A percentile compares a stretch with the other conserved stretches of the same genome.
Conservation (phyloP, 2,329 filamentous ascomycete species). For the Cladobotryum mycophilum region DNA sequence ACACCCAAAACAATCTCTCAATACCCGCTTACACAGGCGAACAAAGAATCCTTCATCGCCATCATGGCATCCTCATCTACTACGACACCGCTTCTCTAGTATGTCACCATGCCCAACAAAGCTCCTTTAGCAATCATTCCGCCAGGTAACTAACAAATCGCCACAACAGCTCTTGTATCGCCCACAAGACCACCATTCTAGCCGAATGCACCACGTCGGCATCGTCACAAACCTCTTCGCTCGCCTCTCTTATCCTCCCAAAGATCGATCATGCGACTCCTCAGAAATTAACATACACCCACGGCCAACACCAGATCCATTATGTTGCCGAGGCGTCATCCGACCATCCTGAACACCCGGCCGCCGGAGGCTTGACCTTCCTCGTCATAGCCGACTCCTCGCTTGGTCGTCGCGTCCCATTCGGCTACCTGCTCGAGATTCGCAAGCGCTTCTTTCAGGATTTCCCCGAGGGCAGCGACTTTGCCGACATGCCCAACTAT, state of each 20-base stretch:
- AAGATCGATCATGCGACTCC: slow-evolving; percentile 78
- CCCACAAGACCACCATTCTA: slow-evolving; percentile 87
- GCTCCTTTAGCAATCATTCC: not conserved
- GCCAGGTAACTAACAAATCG: slow-evolving; percentile 1
- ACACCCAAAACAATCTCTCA: not conserved
- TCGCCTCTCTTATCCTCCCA: slow-evolving; percentile 89
- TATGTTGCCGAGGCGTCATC: slow-evolving; percentile 83
- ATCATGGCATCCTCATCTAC: slow-evolving; percentile 67
- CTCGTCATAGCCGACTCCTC: slow-evolving; percentile 78
- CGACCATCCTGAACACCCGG: slow-evolving; percentile 49
- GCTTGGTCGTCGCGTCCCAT: slow-evolving; percentile 81
- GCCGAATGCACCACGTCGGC: slow-evolving; percentile 86
- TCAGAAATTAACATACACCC: slow-evolving; percentile 90
- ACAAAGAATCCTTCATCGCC: slow-evolving; percentile 2
- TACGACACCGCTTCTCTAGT: slow-evolving; percentile 68
- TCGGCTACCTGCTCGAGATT: slow-evolving; percentile 86
- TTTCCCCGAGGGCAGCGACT: slow-evolving; percentile 64
- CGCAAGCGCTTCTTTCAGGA: slow-evolving; percentile 77
- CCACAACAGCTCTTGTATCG: slow-evolving; percentile 73
- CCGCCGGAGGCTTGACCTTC: slow-evolving; percentile 80
- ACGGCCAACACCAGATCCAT: slow-evolving; percentile 88
- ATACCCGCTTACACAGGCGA: not conserved
- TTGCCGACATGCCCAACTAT: slow-evolving; percentile 74
- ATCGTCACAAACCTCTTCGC: slow-evolving; percentile 73
- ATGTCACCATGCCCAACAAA: slow-evolving; percentile 28